Percentiles rank a stretch among this genome's conserved stretches.
Evolutionary conservation across 2,329 filamentous ascomycete genomes (phyloP).

Genomic region (Ceratocystis cubensis): DNA sequence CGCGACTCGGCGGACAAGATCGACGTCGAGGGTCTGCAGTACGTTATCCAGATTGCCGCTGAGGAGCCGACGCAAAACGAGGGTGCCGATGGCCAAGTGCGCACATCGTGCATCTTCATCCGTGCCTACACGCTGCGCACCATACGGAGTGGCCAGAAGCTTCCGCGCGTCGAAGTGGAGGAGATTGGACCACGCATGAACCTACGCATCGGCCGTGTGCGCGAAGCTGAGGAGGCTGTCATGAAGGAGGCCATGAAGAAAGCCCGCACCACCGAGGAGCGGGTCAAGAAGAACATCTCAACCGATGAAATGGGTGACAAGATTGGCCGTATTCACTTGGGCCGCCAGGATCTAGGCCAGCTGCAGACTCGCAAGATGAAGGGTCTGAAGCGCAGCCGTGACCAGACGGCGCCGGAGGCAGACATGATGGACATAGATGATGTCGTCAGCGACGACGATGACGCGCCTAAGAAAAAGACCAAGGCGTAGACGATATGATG

Average conservation of each 20-base stretch:
- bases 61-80: slow-evolving; percentile 43
- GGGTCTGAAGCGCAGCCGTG: slow-evolving; percentile 75
- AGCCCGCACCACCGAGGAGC: slow-evolving; percentile 60
- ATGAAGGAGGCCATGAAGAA: slow-evolving; percentile 87
- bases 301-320: slow-evolving; percentile 92
- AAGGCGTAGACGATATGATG: slow-evolving; percentile 8
- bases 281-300: slow-evolving; percentile 90
- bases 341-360: slow-evolving; percentile 73
- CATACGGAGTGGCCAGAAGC: slow-evolving; percentile 70
- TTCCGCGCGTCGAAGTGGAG: slow-evolving; percentile 84
- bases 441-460: slow-evolving; percentile 28
- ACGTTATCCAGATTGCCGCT: slow-evolving; percentile 70
- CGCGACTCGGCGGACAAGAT: slow-evolving; percentile 62
- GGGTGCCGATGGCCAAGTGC: slow-evolving; percentile 30
- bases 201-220: slow-evolving; percentile 69
- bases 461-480: slow-evolving; percentile 26
- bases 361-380: slow-evolving; percentile 99
- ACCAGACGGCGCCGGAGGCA: slow-evolving; percentile 37
- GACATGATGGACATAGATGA: slow-evolving; percentile 34
- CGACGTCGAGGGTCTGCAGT: slow-evolving; percentile 90
- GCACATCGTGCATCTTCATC: slow-evolving; percentile 49
- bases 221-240: slow-evolving; percentile 63
- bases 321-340: slow-evolving; percentile 82
- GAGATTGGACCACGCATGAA: slow-evolving; percentile 93
- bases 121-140: slow-evolving; percentile 79